A percentile compares a stretch with the other conserved stretches of the same genome.
phyloP scores from a whole-genome alignment of 2,329 filamentous ascomycete genomes.

The Keithomyces neogunnii region DNA sequence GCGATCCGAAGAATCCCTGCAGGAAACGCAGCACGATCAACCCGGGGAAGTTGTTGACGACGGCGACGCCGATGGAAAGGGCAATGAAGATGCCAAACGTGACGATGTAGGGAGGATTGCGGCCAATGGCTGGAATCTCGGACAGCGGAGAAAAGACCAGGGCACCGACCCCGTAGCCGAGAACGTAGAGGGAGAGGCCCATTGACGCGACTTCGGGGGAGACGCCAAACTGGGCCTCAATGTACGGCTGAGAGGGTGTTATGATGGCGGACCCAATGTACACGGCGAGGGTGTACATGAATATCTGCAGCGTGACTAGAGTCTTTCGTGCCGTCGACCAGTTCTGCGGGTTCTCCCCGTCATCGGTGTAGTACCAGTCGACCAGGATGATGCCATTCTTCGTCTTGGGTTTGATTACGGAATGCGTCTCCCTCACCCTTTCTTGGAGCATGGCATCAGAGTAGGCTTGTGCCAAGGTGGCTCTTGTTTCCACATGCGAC shows the following conservation, averaged over 20 bases:
- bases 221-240: no score
- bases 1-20: neutral
- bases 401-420: conserved; percentile 34
- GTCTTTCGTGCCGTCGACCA: conserved; percentile 38
- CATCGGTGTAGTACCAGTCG: conserved; percentile 47
- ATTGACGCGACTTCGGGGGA: no score
- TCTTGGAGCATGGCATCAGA: conserved; percentile 7
- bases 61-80: conserved; percentile 41
- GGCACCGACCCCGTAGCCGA: conserved; percentile 33
- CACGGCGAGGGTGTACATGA: conserved; percentile 51
- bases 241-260: conserved; percentile 24
- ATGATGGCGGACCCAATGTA: conserved; percentile 42
- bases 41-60: conserved; percentile 44
- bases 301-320: conserved; percentile 35
- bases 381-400: conserved; percentile 42
- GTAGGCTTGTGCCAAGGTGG: neutral
- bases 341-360: conserved; percentile 47
- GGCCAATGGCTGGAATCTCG: conserved; percentile 49
- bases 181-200: conserved; percentile 44
- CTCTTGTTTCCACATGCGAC: no score
- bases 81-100: conserved; percentile 51
- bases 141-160: conserved; percentile 48
- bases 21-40: conserved; percentile 19
- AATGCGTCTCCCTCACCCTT: conserved; percentile 20
- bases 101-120: conserved; percentile 49